Conservation (phyloP, 2,329 filamentous ascomycete species). For the Aulographum hederae region DNA sequence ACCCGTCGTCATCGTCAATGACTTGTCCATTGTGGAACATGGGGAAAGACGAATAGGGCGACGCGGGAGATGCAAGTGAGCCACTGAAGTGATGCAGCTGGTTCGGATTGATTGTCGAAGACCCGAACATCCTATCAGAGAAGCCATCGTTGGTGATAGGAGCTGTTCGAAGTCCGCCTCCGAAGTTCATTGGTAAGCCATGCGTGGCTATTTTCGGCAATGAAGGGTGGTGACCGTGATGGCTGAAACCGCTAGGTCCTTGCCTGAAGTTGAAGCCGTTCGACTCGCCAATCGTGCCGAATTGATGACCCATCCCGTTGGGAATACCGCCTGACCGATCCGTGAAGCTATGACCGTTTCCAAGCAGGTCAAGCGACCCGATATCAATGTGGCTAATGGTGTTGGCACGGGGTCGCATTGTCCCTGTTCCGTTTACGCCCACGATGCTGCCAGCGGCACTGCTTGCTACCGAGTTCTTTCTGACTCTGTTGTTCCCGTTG, state of each 20-base stretch:
- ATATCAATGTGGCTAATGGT: slow-evolving; percentile 90
- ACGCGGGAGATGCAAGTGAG: slow-evolving; percentile 42
- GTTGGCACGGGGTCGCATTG: slow-evolving; percentile 78
- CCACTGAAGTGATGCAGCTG: slow-evolving; percentile 74
- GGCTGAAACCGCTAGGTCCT: slow-evolving; percentile 51
- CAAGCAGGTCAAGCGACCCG: slow-evolving; percentile 49
- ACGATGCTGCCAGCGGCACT: slow-evolving; percentile 27
- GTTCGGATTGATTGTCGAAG: slow-evolving; percentile 44
- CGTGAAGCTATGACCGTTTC: slow-evolving; percentile 33
- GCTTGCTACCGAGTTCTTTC: slow-evolving; percentile 79
- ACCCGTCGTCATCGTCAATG: slow-evolving; percentile 52
- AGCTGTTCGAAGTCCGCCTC: slow-evolving; percentile 59
- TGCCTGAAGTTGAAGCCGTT: slow-evolving; percentile 48
- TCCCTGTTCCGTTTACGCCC: slow-evolving; percentile 27
- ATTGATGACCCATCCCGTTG: slow-evolving; percentile 46
- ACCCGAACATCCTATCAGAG: slow-evolving; percentile 50
- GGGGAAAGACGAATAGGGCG: slow-evolving; percentile 22
- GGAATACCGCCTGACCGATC: slow-evolving; percentile 31
- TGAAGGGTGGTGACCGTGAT: slow-evolving; percentile 47
- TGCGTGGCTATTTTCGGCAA: slow-evolving; percentile 74
- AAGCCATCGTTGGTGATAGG: slow-evolving; percentile 46
- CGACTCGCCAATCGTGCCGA: slow-evolving; percentile 46
- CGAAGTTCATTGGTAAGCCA: slow-evolving; percentile 46
- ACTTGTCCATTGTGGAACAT: slow-evolving; percentile 42
- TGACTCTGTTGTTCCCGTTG: slow-evolving; percentile 52